Evolutionary conservation across 2,329 filamentous ascomycete species (phyloP), one percentile per base, ranked within the genome.

Genomic region (Sporothrix brunneoviolacea): DNA sequence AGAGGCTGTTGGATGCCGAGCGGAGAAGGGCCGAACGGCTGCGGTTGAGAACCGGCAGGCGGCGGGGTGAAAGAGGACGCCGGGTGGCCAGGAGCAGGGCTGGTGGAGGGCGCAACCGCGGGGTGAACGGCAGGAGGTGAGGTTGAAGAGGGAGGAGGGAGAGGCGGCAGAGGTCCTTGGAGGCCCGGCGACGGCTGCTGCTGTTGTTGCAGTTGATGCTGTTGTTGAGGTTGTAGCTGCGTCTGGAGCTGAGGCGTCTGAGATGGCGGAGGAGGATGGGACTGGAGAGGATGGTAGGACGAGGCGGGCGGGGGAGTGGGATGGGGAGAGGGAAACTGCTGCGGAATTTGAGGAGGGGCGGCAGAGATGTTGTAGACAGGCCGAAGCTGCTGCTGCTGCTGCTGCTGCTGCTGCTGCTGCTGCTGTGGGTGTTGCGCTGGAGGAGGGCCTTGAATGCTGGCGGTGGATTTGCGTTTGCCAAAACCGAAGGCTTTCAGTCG

Each of bases 401-500:
- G 56, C 60, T 68, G 61, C 63, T 70, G 32, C 46, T 52, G 55
- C 27, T 48, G 49, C 13, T 44, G 48, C 24, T 44, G 27, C 24
- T 24, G 53, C 9, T 22, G 42, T 8, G 27, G 56, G 60, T 68
- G 61, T 63, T 70, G 45, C 9, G 21, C 24, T 8, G 64, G 66
- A 66, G 62, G 65, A 57, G 55, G 64, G 64, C 53, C 57, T 51
- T 77, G 74, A 62, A 79, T 78, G 68, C 75, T 80, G 66, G 76
- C 75, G 62, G 75, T 75, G 63, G 83, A 84, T 75, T 83, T 86
- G 70, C 86, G 83, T 79, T 86, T 88, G 72, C 84, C 84, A 76
- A 88, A 86, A 72, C 86, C 84, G 73, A 89, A 78, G 76, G 80
- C 79, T 76, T 87, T 86, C 69, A 88, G 81, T 71, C 84, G 82